These are phyloP conservation scores for Fomitiporia mediterranea DNA, from an alignment of 1,284 basidiomycete species.

Conservation along the genomic window DNA sequence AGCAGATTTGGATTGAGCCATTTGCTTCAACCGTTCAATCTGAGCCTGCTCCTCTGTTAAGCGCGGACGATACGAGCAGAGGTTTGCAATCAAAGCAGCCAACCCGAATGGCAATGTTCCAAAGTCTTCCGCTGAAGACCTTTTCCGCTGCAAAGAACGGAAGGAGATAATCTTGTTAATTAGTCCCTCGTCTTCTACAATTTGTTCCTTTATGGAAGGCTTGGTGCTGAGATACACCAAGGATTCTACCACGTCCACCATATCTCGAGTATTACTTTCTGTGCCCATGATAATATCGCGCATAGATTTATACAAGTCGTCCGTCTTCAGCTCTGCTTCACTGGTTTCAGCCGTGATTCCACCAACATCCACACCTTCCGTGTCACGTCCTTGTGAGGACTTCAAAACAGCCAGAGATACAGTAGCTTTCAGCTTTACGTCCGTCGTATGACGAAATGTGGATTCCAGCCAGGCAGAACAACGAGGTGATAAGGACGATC, in stretches of 20 bases:
- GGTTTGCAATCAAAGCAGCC: slow-evolving; percentile 67
- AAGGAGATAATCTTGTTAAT: slow-evolving; percentile 59
- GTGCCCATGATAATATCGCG: slow-evolving; percentile 9
- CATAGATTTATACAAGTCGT: slow-evolving; percentile 32
- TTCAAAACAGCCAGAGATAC: slow-evolving; percentile 78
- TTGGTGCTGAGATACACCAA: slow-evolving; percentile 76
- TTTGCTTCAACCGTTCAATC: slow-evolving; percentile 67
- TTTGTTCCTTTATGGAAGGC: slow-evolving; percentile 57
- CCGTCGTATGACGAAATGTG: slow-evolving; percentile 45
- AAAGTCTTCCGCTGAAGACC: slow-evolving; percentile 27
- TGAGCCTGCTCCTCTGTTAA: slow-evolving; percentile 78
- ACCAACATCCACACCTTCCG: slow-evolving; percentile 29
- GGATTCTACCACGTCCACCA: slow-evolving; percentile 72
- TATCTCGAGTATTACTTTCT: not conserved
- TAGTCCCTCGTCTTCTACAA: slow-evolving; percentile 54
- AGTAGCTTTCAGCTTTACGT: slow-evolving; percentile 49
- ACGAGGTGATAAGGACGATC: slow-evolving; percentile 53
- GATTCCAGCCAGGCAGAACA: slow-evolving; percentile 58
- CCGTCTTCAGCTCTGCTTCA: slow-evolving; percentile 50
- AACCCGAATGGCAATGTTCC: slow-evolving; percentile 71
- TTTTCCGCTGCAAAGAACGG: slow-evolving; percentile 29
- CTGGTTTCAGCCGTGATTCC: slow-evolving; percentile 38
- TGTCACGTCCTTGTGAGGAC: slow-evolving; percentile 52
- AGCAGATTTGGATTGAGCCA: slow-evolving; percentile 51
- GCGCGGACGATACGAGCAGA: slow-evolving; percentile 64